A percentile compares a stretch with the other conserved stretches of the same genome.
Evolutionary conservation across 176 grass and related monocot species (phyloP).

Genomic region (Stipa capillata): DNA sequence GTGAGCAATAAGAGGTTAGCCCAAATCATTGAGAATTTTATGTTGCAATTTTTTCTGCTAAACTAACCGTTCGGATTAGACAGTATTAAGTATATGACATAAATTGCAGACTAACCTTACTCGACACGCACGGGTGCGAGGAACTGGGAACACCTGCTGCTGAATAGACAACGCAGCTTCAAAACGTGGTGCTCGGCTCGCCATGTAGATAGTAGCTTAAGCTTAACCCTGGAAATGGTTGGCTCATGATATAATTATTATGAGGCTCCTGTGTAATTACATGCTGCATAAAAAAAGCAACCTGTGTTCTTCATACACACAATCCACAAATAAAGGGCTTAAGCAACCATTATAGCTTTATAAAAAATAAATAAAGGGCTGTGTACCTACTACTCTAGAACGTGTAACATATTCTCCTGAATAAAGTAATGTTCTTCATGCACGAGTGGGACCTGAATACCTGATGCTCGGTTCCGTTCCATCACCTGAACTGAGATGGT

Average conservation of each 20-base stretch:
- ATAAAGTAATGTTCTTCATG: not conserved
- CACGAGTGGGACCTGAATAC: not conserved
- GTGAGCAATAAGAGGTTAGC: constrained; percentile 15
- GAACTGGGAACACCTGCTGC: not conserved
- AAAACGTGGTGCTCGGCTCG: not conserved
- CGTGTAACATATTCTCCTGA: constrained; percentile 1
- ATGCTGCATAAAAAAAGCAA: not conserved
- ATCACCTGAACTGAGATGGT: not conserved
- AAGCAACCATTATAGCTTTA: not conserved
- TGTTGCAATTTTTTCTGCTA: too few relatives aligned
- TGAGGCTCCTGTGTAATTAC: not conserved
- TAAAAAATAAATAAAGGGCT: not conserved
- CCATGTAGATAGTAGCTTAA: not conserved
- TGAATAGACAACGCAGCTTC: not conserved
- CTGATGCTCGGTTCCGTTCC: not conserved
- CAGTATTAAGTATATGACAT: not conserved
- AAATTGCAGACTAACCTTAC: not conserved
- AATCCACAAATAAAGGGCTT: too few relatives aligned
- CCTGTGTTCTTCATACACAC: too few relatives aligned
- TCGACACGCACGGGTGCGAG: not conserved
- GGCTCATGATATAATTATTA: not conserved
- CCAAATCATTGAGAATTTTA: not conserved
- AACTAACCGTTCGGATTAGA: not conserved
- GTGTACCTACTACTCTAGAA: not conserved
- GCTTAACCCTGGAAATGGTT: constrained; percentile 8